Evolutionary conservation across 495 filamentous ascomycete species (phyloP), one percentile per base, ranked within the genome.

Genomic region (Aspergillus ellipticus): DNA sequence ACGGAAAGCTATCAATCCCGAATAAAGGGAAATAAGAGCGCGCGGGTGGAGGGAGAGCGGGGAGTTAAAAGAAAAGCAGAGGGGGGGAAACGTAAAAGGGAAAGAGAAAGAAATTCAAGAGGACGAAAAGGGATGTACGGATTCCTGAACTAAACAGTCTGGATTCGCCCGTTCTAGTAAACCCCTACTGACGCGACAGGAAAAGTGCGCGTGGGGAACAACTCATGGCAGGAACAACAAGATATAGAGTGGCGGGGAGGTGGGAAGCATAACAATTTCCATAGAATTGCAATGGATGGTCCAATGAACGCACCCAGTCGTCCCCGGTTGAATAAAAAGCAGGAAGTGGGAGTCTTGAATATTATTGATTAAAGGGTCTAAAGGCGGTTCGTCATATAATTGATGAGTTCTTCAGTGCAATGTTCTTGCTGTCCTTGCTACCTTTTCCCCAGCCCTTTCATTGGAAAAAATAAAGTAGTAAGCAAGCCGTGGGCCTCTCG

Each of bases 181-280:
- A 43, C 35, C 56, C 42, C 29, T 52, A 48, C 42, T 22, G 58
- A 58, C 56, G 56, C 56, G 56, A 52, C 35, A 39, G 35, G 35
- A 39, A 39, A 39, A 39, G 13, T 13, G 13, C 10, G 35, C 35
- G 13, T 13, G 13, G 31, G 13, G 7, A 33, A 13, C 31, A 13
- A 39, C n/a, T 39, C 35, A 39, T 39, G 13, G 35, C n/a, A 39
- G 13, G 35, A 39, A 39, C 35, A n/a, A n/a, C n/a, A n/a, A n/a
- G n/a, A n/a, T n/a, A 39, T n/a, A 4, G 35, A 4, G 11, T 39
- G 35, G 11, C 5, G 35, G n/a, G 35, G 11, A 5, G 35, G 11
- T 13, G 35, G 35, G 35, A 33, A 37, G n/a, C 35, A n/a, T 39
- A 39, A 39, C 35, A 39, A 39, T 39, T 28, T 28, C 13, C 10